Evolutionary conservation across 805 yeast genomes (phyloP).

Genomic region (Myxozyma mucilagina): DNA sequence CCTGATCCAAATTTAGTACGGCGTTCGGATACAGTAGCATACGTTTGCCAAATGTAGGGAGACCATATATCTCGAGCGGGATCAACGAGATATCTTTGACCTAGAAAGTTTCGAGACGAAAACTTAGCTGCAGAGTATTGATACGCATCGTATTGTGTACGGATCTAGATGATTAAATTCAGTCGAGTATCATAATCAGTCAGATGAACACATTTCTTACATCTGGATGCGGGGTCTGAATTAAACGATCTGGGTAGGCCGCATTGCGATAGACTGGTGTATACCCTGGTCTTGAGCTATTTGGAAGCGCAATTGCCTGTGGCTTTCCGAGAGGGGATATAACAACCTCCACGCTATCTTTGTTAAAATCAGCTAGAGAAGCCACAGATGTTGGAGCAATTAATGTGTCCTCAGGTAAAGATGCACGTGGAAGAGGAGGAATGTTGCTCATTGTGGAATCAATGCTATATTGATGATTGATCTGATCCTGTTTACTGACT

Average conservation of each 20-base stretch:
- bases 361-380: constrained; percentile 9
- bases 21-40: constrained; percentile 46
- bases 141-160: constrained; percentile 45
- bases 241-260: constrained; percentile 38
- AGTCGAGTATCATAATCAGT: not conserved
- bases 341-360: constrained; percentile 20
- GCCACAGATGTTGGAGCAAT: constrained; percentile 11
- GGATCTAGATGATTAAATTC: constrained; percentile 30
- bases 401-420: constrained; percentile 8
- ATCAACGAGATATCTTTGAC: constrained; percentile 42
- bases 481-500: no score
- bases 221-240: constrained; percentile 40
- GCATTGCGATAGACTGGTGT: constrained; percentile 55
- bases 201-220: constrained; percentile 10
- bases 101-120: constrained; percentile 43
- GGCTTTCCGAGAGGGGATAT: constrained; percentile 29
- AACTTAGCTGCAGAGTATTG: constrained; percentile 35
- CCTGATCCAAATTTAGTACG: constrained; percentile 59
- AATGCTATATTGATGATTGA: not conserved
- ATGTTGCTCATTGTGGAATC: constrained; percentile 4
- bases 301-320: constrained; percentile 47
- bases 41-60: constrained; percentile 50
- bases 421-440: constrained; percentile 13
- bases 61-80: constrained; percentile 44
- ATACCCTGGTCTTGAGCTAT: constrained; percentile 47